Evolutionary conservation across 345 rosid species (phyloP), one percentile per base, ranked within the genome.

Genomic region (Eucalyptus polyanthemos): DNA sequence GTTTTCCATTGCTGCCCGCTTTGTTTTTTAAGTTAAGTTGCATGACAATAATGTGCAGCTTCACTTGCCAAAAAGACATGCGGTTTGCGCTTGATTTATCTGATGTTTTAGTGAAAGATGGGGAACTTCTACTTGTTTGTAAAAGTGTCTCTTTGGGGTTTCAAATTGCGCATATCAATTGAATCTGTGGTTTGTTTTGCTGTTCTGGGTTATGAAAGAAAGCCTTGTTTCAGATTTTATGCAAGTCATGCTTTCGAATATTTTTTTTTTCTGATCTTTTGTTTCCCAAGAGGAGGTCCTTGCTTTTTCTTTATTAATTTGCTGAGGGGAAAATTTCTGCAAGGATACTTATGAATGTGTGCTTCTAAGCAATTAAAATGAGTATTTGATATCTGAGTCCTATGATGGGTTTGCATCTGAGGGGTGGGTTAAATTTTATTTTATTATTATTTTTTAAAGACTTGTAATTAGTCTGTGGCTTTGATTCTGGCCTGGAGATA

Each of bases 1-100:
- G 44, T 51, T 50, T 95, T 42, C 95, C 95, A 95, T 89, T 93
- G 94, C 37, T 95, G 95, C 11, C 69, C 91, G 88, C 95, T 95
- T 97, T 95, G 89, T 96, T 94, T 83, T 93, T 96, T 97, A 95
- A 93, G 45, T 44, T 14, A 24, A 50, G 76, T 11, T 76, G 83
- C 2, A 0, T 76, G 25, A 40, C 47, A 21, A 37, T 76, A 17
- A 34, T 34, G 40, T 31, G 80, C 1, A 44, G 80, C 21, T 69
- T 69, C 42, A 31, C 80, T 31, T 31, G 19, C 80, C 24, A 31
- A n/a, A 69, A 69, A 69, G 45, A 37, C 81, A 27, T 12, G 81
- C 0, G 45, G 45, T 11, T 17, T 37, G 45, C 81, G 44, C 40
- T 76, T 37, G 27, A 3, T 76, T 76, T 37, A 21, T 37, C 14